phyloP scores from a whole-genome alignment of 768 basidiomycete species.

The Russula foetens region DNA sequence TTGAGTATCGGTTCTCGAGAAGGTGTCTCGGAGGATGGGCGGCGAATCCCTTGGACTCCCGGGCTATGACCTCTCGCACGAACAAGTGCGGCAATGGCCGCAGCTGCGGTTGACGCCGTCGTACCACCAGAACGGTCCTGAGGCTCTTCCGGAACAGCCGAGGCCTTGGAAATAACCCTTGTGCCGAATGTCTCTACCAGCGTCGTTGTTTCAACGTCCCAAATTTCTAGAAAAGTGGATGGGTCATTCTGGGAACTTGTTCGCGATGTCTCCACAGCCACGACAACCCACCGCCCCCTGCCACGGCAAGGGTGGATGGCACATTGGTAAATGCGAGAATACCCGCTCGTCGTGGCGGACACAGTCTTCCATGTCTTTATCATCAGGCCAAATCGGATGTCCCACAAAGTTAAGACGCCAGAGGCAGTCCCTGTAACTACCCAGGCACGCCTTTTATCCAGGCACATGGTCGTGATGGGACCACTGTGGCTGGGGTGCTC shows the following conservation, averaged over 20 bases:
- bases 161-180: conserved; percentile 35
- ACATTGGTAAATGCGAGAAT: conserved; percentile 62
- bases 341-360: conserved; percentile 40
- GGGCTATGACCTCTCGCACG: conserved; percentile 47
- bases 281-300: conserved; percentile 84
- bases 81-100: conserved; percentile 76
- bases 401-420: conserved; percentile 87
- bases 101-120: conserved; percentile 56
- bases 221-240: conserved; percentile 65
- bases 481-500: conserved; percentile 82
- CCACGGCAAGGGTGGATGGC: conserved; percentile 82
- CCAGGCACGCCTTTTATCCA: conserved; percentile 84
- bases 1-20: conserved; percentile 27
- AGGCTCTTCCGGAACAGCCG: conserved; percentile 46
- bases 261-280: conserved; percentile 51
- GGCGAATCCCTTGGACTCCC: conserved; percentile 13
- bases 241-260: conserved; percentile 29
- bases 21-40: conserved; percentile 24
- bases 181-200: conserved; percentile 77
- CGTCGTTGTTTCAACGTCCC: conserved; percentile 80
- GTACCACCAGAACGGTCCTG: conserved; percentile 44
- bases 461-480: conserved; percentile 75
- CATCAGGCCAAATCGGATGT: conserved; percentile 85
- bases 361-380: conserved; percentile 84
- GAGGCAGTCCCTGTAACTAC: conserved; percentile 79